Evolutionary conservation across 208 protist genomes (phyloP).

Genomic region (Strigomonas culicis): DNA sequence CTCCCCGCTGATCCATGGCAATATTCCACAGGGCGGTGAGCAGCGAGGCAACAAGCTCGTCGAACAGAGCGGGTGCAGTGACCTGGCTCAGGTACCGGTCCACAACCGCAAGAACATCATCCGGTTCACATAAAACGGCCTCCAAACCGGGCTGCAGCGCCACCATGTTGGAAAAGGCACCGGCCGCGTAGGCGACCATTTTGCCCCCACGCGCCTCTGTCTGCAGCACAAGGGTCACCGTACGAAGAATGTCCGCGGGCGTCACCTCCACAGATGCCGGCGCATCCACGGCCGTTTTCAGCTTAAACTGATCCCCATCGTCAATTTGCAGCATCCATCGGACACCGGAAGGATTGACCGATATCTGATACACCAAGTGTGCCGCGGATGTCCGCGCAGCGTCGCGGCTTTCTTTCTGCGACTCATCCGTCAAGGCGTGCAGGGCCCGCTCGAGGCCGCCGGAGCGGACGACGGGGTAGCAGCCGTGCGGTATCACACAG

Average conservation of each 20-base stretch:
- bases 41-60: conserved; percentile 6
- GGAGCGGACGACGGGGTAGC: conserved; percentile 45
- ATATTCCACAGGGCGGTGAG: conserved; percentile 20
- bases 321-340: conserved; percentile 64
- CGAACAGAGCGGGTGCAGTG: not conserved
- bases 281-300: conserved; percentile 16
- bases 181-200: conserved; percentile 19
- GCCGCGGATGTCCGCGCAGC: conserved; percentile 42
- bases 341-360: conserved; percentile 52
- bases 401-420: not conserved
- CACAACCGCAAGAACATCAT: not conserved
- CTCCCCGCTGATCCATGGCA: conserved; percentile 21
- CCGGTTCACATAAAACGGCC: no score
- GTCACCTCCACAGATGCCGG: conserved; percentile 6
- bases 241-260: not conserved
- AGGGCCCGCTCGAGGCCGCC: conserved; percentile 48
- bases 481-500: conserved; percentile 69
- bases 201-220: not conserved
- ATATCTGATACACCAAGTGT: conserved; percentile 47
- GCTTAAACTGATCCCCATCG: conserved; percentile 35
- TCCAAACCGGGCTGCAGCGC: conserved; percentile 29
- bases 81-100: not conserved
- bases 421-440: conserved; percentile 15
- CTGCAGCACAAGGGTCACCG: not conserved
- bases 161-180: conserved; percentile 29